Evolutionary conservation across 176 grass and related monocot species (phyloP).

Genomic region (Otatea glauca): DNA sequence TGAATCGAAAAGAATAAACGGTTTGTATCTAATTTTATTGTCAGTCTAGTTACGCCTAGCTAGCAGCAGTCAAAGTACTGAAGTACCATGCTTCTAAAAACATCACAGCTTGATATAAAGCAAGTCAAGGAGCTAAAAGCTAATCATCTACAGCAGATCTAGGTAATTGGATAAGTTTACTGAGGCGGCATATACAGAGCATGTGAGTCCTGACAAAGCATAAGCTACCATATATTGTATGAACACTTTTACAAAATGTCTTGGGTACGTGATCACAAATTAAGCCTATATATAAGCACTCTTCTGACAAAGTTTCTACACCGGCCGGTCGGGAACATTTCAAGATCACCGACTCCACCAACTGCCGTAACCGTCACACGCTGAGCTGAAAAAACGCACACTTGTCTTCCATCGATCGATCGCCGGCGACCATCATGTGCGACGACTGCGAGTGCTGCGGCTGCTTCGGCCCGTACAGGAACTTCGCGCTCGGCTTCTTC

Average conservation of each 20-base stretch:
- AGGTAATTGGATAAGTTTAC: too few relatives aligned
- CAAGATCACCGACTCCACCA: background rate
- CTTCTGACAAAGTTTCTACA: background rate
- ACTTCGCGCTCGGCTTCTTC: conserved; percentile 41
- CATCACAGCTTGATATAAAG: too few relatives aligned
- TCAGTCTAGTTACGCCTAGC: too few relatives aligned
- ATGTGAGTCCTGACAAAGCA: too few relatives aligned
- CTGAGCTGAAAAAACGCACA: background rate
- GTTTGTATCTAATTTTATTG: too few relatives aligned
- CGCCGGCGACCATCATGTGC: conserved; percentile 24
- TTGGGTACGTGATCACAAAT: background rate
- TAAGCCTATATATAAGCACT: background rate
- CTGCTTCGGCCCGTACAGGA: conserved; percentile 7
- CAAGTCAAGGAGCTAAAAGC: too few relatives aligned
- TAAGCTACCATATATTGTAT: too few relatives aligned
- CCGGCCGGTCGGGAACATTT: background rate
- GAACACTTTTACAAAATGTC: background rate
- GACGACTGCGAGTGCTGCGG: conserved; percentile 37
- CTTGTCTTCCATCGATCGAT: background rate
- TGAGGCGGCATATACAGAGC: too few relatives aligned
- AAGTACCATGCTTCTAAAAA: too few relatives aligned
- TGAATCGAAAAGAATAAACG: too few relatives aligned
- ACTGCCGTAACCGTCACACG: conserved; percentile 33
- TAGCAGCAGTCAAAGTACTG: too few relatives aligned
- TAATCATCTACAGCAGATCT: too few relatives aligned